Evolutionary conservation across 2,329 filamentous ascomycete species (phyloP), one percentile per base, ranked within the genome.

Genomic region (Ceratocystis diversiconidia): DNA sequence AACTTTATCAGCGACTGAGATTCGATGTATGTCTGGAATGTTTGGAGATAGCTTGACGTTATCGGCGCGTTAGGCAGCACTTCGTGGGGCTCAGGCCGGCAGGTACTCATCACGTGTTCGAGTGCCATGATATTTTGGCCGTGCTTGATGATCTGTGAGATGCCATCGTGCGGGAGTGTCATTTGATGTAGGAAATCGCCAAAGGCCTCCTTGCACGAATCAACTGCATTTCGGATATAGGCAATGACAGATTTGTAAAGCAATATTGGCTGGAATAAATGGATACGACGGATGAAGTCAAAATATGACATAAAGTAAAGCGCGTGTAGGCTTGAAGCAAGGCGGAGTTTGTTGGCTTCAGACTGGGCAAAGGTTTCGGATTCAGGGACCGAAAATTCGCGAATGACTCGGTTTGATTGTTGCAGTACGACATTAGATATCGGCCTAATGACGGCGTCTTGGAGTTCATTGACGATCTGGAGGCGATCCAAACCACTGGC

Each of bases 1-100:
- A 92, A 95, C 0, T 89, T 92, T 1, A 90, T 85, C 17, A 99
- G 78, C 1, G 89, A 94, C 0, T 89, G 85, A 0, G 91, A 96
- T 74, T 97, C 94, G 6, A 99, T 82, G n/a, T 86, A 80, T 10
- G 82, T 78, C 0, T 96, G 79, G 52, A 96, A 81, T 2, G 70
- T 61, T 8, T 65, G 65, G 3, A 67, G 55, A 32, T 62, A 57
- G 41, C 36, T 62, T 32, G 55, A 10, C 10, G 44, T 1, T 19
- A 52, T 60, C 12, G 61, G 65, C 8, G 25, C 62, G n/a, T 41
- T 17, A 2, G 76, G 74, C 1, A 92, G 73, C 0, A 89, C 76
- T 0, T 89, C 87, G 71, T 95, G 90, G 0, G 74, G 55, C 0
- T 90, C 89, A 0, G 86, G 79, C 69, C 85, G 86, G 2, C 84